phyloP scores from a whole-genome alignment of 768 basidiomycete species.

The Tricholoma hemisulphureum region DNA sequence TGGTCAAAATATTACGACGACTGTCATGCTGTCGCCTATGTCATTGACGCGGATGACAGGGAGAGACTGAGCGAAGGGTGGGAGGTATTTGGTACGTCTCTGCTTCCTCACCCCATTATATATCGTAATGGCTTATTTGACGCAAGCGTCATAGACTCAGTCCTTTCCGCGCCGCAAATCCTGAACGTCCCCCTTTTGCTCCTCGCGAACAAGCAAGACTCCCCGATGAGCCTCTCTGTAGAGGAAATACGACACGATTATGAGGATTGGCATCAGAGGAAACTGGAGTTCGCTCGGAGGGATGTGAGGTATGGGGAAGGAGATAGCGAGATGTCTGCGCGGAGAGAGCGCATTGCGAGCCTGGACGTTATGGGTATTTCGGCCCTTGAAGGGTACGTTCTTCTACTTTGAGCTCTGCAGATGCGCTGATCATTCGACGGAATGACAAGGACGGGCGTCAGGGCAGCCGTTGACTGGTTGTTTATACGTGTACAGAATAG shows the following conservation, averaged over 20 bases:
- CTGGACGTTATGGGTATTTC: conserved; percentile 89
- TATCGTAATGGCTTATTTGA: conserved; percentile 10
- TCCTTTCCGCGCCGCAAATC: conserved; percentile 86
- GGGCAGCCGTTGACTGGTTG: conserved; percentile 91
- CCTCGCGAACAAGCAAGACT: conserved; percentile 96
- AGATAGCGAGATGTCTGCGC: conserved; percentile 42
- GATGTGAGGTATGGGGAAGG: conserved; percentile 46
- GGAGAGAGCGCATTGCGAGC: conserved; percentile 65
- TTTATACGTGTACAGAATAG: conserved; percentile 93
- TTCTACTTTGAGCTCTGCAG: neutral
- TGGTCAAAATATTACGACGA: conserved; percentile 96
- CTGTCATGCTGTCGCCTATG: conserved; percentile 94
- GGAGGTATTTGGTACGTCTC: conserved; percentile 88
- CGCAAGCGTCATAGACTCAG: conserved; percentile 55
- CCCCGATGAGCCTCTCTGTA: conserved; percentile 73
- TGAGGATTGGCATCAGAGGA: conserved; percentile 80
- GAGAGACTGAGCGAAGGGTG: conserved; percentile 91
- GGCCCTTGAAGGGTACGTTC: conserved; percentile 81
- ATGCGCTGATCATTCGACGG: neutral
- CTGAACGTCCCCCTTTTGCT: conserved; percentile 88
- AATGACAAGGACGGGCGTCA: conserved; percentile 71
- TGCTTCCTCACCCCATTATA: neutral
- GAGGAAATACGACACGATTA: conserved; percentile 90
- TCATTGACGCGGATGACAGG: conserved; percentile 90
- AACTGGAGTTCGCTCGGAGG: conserved; percentile 65